A percentile compares a stretch with the other conserved stretches of the same genome.
phyloP scores from a whole-genome alignment of 2,329 filamentous ascomycete species.

The Mycosphaerella sp. region DNA sequence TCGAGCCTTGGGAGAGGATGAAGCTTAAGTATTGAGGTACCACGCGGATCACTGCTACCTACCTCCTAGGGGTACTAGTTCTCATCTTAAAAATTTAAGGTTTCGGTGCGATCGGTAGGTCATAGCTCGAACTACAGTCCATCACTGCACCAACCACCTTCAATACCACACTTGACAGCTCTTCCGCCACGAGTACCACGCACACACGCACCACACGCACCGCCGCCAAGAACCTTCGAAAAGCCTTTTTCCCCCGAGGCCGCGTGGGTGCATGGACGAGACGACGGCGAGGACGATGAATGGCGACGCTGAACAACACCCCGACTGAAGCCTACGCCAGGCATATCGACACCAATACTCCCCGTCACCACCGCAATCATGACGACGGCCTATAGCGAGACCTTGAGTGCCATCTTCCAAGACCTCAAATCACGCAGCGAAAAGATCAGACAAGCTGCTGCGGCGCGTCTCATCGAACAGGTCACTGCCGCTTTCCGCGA shows the following conservation, averaged over 20 bases:
- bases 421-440: constrained; percentile 30
- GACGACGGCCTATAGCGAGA: constrained; percentile 30
- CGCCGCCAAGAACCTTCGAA: no score
- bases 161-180: neutral
- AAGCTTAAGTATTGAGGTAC: no score
- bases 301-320: neutral
- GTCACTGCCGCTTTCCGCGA: constrained; percentile 45
- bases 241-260: neutral
- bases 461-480: constrained; percentile 28
- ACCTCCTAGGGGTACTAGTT: no score
- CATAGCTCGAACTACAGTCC: no score
- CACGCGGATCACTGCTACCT: no score
- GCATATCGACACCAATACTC: neutral
- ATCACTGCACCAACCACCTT: no score
- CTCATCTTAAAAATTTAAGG: no score
- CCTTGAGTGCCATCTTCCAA: constrained; percentile 28
- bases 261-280: constrained; percentile 3
- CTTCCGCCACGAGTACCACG: neutral
- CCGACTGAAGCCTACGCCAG: constrained; percentile 10
- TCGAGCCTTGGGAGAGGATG: no score
- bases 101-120: no score
- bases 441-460: constrained; percentile 26
- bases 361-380: constrained; percentile 15
- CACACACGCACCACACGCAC: no score
- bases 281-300: constrained; percentile 6